Conservation (phyloP, 306 rosid species). For the Prunus fruticosa region DNA sequence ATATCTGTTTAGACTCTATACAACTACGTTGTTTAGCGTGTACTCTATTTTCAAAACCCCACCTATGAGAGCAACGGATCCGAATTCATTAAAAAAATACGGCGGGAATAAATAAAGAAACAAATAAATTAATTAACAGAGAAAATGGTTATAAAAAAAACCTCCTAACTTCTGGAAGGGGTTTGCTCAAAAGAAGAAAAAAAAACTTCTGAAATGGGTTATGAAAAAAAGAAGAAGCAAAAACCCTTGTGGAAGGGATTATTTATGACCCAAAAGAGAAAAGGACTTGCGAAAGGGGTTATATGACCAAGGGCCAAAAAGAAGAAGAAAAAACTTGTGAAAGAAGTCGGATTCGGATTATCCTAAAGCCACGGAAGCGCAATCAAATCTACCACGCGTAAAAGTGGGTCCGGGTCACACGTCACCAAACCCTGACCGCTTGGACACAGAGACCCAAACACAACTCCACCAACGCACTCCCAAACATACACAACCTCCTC, state of each 20-base stretch:
- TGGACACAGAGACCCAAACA: background rate
- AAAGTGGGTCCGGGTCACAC: constrained; percentile 6
- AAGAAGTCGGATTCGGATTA: background rate
- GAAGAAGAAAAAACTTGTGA: background rate
- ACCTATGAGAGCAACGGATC: background rate
- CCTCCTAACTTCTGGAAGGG: background rate
- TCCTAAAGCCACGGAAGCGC: constrained; percentile 4
- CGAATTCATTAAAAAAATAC: background rate
- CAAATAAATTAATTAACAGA: background rate
- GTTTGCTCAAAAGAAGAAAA: background rate
- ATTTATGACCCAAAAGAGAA: background rate
- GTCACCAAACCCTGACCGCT: background rate
- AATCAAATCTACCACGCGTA: constrained; percentile 4
- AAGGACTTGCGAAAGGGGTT: background rate
- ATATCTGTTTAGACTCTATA: background rate
- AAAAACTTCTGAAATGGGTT: background rate
- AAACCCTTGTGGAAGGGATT: background rate
- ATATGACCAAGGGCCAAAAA: background rate
- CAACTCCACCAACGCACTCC: background rate
- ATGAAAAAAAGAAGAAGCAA: too few relatives aligned
- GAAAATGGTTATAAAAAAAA: background rate
- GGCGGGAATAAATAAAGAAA: background rate
- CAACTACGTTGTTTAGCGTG: background rate
- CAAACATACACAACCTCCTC: background rate
- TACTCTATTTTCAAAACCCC: background rate